These are phyloP conservation scores for Globisporangium yorkense DNA, from an alignment of 352 stramenopile genomes.

Conservation along the genomic window DNA sequence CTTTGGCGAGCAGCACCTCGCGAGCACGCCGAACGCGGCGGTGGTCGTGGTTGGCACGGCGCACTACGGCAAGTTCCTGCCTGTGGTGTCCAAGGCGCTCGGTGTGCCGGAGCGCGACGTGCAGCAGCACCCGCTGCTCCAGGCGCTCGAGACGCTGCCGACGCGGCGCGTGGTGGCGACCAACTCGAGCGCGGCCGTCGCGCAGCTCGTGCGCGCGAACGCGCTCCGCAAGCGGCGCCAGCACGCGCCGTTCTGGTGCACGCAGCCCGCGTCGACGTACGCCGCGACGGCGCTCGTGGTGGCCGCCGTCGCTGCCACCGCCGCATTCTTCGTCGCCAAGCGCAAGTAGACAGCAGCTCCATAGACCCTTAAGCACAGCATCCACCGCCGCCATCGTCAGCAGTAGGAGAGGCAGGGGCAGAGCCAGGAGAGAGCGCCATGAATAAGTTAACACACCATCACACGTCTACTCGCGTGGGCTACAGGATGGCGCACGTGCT, in stretches of 20 bases:
- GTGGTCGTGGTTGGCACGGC: slow-evolving; percentile 96
- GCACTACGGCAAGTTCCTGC: slow-evolving; percentile 97
- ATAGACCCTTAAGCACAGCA: too few relatives aligned
- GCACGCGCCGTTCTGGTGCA: slow-evolving; percentile 5
- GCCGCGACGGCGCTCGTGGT: slow-evolving; percentile 27
- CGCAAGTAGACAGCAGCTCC: slow-evolving; percentile 14
- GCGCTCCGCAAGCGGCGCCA: slow-evolving; percentile 5
- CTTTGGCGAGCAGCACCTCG: slow-evolving; percentile 57
- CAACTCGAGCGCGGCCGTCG: slow-evolving; percentile 60
- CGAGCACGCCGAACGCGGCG: slow-evolving; percentile 42
- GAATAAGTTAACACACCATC: background rate
- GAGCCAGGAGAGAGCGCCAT: background rate
- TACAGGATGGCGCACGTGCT: slow-evolving; percentile 57
- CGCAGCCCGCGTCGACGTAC: slow-evolving; percentile 19
- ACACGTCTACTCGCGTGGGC: background rate
- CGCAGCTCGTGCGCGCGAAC: slow-evolving; percentile 53
- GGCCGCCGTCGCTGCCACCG: slow-evolving; percentile 23
- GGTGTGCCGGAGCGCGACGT: slow-evolving; percentile 57
- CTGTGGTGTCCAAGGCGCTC: slow-evolving; percentile 88
- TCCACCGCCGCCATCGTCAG: background rate
- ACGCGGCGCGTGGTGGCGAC: slow-evolving; percentile 54
- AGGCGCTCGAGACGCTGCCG: slow-evolving; percentile 63
- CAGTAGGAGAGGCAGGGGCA: background rate
- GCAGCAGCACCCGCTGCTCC: slow-evolving; percentile 69
- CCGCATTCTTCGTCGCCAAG: slow-evolving; percentile 36